These are phyloP conservation scores for Dendrobium officinale DNA, from an alignment of 106 monocot species.

Conservation along the genomic window DNA sequence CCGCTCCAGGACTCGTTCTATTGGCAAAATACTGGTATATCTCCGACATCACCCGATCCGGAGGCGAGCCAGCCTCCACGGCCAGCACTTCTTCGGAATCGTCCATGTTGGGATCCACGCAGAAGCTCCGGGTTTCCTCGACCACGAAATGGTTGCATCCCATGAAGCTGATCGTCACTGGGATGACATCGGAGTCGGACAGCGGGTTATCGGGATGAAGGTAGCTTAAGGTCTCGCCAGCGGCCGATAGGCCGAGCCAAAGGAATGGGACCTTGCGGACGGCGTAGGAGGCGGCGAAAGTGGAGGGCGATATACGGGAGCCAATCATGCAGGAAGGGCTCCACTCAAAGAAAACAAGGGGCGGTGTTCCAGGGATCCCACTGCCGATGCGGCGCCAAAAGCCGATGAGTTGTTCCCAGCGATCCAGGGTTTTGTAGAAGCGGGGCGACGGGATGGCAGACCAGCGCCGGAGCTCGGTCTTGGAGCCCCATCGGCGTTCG, in stretches of 20 bases:
- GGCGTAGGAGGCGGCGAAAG: slow-evolving; percentile 23
- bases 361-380: slow-evolving; percentile 7
- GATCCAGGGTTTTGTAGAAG: slow-evolving; percentile 12
- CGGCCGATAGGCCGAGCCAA: slow-evolving; percentile 48
- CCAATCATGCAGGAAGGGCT: slow-evolving; percentile 46
- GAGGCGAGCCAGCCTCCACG: slow-evolving; percentile 43
- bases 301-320: slow-evolving; percentile 41
- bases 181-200: slow-evolving; percentile 34
- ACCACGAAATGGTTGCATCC: slow-evolving; percentile 69
- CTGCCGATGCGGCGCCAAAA: slow-evolving; percentile 76
- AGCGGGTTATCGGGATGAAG: slow-evolving; percentile 11
- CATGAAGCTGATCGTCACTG: slow-evolving; percentile 57
- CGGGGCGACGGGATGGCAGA: slow-evolving; percentile 1
- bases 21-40: slow-evolving; percentile 94
- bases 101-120: slow-evolving; percentile 2
- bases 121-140: slow-evolving; percentile 28
- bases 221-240: slow-evolving; percentile 33
- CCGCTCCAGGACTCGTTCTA: slow-evolving; percentile 60
- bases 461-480: slow-evolving; percentile 34
- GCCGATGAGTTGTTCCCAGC: slow-evolving; percentile 43
- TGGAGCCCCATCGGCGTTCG: slow-evolving; percentile 59
- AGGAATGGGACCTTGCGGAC: slow-evolving; percentile 56
- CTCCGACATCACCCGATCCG: slow-evolving; percentile 54
- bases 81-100: slow-evolving; percentile 20
- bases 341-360: slow-evolving; percentile 76